Conservation (phyloP, 164 flowering plant species). For the Aristolochia contorta region DNA sequence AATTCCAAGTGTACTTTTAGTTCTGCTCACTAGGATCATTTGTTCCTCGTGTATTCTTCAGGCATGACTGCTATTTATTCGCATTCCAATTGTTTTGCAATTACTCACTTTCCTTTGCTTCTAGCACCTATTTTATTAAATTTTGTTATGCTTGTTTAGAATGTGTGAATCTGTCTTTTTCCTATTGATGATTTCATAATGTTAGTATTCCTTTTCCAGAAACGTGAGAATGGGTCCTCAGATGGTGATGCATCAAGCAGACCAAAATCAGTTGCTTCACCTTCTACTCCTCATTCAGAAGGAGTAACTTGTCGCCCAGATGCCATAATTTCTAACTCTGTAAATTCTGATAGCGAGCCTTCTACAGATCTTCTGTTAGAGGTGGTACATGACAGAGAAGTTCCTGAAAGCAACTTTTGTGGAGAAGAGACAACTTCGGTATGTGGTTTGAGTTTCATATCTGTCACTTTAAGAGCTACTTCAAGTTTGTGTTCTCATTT, state of each 20-base stretch:
- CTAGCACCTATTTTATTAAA: not conserved
- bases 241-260: slow-evolving; percentile 87
- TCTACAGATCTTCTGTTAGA: slow-evolving; percentile 45
- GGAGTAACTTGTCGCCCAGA: slow-evolving; percentile 46
- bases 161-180: not conserved
- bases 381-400: slow-evolving; percentile 40
- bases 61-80: no score
- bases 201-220: slow-evolving; percentile 32
- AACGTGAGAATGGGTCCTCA: slow-evolving; percentile 61
- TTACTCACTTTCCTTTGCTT: no score
- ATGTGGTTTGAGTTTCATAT: slow-evolving; percentile 16
- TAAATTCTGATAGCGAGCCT: slow-evolving; percentile 48
- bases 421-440: slow-evolving; percentile 67
- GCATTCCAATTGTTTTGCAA: no score
- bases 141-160: not conserved
- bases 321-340: slow-evolving; percentile 50
- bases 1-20: not conserved
- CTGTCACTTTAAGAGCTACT: no score
- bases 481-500: no score
- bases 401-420: slow-evolving; percentile 37
- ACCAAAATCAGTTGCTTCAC: slow-evolving; percentile 60
- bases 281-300: slow-evolving; percentile 90
- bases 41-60: not conserved
- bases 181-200: not conserved
- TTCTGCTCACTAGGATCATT: not conserved